Base-by-base conservation (phyloP, 228 moss, liverwort and hornwort genomes). In the Sphagnum magellanicum region DNA sequence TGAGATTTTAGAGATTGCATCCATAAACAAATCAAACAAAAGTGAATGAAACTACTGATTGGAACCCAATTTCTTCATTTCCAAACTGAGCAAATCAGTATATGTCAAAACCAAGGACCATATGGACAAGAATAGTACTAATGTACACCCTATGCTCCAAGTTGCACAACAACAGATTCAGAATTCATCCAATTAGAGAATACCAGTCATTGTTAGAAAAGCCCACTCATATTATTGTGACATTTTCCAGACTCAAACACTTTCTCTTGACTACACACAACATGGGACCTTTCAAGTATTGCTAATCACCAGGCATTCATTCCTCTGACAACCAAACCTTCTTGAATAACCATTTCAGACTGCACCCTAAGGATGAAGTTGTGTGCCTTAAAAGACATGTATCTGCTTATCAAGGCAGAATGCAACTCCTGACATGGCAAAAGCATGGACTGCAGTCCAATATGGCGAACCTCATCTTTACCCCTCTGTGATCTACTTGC, bases 371-470 rank as follows among this genome's bases (percentile, higher is more conserved):
- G 32, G 32, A 32, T 32, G 3, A 32, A 32, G 3, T 32, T 32
- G 32, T 32, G 32, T 32, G 92, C 95, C 85, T 90, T 95, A 32
- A 84, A 73, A 16, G 90, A 92, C 46, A 90, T 85, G 50, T 92
- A 90, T 10, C 92, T 88, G 52, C 92, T 92, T 92, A 63, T 92
- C 92, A 60, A 92, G 88, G 61, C 95, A 87, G 50, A 95, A 82
- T 16, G 95, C 95, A 65, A 87, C 90, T 57, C 95, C 95, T 13
- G 95, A 92, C 63, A 95, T 57, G 95, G 95, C 70, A 90, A 71
- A 10, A 90, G 74, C 95, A 95, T 95, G 67, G 95, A 95, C 6
- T 79, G 78, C 69, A 87, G 83, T 63, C 92, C 89, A 68, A 95
- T 89, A 52, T 89, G 92, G n/a, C 95, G 92, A 63, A 83, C 83